Evolutionary conservation across 2,329 filamentous ascomycete genomes (phyloP), one percentile per base, ranked within the genome.

Genomic region (Aspergillus pseudoviridinutans): DNA sequence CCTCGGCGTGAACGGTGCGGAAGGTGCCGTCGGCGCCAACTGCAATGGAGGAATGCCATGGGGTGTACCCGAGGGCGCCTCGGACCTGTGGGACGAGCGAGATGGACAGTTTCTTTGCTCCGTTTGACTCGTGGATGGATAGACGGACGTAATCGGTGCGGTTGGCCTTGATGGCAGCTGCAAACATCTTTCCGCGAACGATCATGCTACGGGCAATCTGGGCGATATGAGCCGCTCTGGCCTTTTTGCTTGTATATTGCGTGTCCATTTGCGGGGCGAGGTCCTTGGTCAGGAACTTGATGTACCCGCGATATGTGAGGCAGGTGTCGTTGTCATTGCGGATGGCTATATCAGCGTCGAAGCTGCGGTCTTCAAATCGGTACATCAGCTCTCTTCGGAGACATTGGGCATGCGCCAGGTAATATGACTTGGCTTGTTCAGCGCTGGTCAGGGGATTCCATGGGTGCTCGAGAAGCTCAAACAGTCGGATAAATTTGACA

Each of bases 401-500:
- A 32, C 66, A 66, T 5, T 60, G 58, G 12, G 65, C 66, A 42
- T 70, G 67, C 1, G 65, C 60, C 3, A 68, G 51, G 29, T 70
- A 69, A 24, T 55, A 65, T 12, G 61, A 49, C 29, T 69, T 69
- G 8, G 68, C 66, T 4, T 56, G 50, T 12, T 66, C 65, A 4
- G 63, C 57, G 1, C 41, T 68, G 44, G 55, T 54, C 2, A 56
- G 42, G 22, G 53, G 54, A 22, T 64, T 64, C 66, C 66, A 64
- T 3, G 66, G 65, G 42, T 68, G 66, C 14, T 66, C 68, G 2
- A 76, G 64, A 6, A 77, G 63, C 54, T 76, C 71, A 59, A 70
- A 67, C 54, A 79, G 64, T 7, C 74, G 73, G 42, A 72, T 67
- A 42, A 76, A 74, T 53, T 70, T 70, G 54, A 77, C 63, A 53